Evolutionary conservation across 1,284 basidiomycete species (phyloP).

Genomic region (Cystobasidium pallidum): DNA sequence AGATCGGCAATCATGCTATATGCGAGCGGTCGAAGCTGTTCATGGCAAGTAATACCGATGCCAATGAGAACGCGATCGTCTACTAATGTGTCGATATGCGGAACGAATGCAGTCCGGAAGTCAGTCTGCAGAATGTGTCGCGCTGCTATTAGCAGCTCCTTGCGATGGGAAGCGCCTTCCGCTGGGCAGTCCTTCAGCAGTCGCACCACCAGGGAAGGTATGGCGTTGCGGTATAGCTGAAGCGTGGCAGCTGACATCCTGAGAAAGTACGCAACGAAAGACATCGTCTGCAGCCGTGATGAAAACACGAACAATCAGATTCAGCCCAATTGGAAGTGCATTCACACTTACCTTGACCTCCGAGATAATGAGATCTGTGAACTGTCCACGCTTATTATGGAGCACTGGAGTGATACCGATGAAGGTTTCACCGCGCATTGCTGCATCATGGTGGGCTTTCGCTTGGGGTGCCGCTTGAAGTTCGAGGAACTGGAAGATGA

Average conservation of each 20-base stretch:
- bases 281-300: constrained; percentile 70
- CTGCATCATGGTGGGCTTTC: constrained; percentile 75
- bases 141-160: constrained; percentile 92
- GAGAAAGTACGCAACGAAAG: constrained; percentile 89
- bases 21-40: constrained; percentile 79
- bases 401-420: constrained; percentile 75
- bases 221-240: constrained; percentile 76
- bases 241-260: constrained; percentile 71
- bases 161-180: constrained; percentile 78
- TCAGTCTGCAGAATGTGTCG: constrained; percentile 85
- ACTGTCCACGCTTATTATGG: constrained; percentile 71
- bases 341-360: constrained; percentile 78
- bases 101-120: constrained; percentile 77
- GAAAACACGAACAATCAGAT: background rate
- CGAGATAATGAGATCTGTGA: constrained; percentile 85
- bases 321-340: background rate
- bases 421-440: constrained; percentile 77
- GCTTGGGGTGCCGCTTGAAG: constrained; percentile 87
- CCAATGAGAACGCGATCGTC: constrained; percentile 92
- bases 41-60: constrained; percentile 73
- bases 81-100: constrained; percentile 85
- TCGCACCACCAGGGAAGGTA: constrained; percentile 80
- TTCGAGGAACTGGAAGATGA: constrained; percentile 71
- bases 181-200: constrained; percentile 92
- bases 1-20: constrained; percentile 91